A percentile compares a stretch with the other conserved stretches of the same genome.
These are phyloP conservation scores for Petrea volubilis DNA, from an alignment of 257 asterid genomes.

Conservation along the genomic window DNA sequence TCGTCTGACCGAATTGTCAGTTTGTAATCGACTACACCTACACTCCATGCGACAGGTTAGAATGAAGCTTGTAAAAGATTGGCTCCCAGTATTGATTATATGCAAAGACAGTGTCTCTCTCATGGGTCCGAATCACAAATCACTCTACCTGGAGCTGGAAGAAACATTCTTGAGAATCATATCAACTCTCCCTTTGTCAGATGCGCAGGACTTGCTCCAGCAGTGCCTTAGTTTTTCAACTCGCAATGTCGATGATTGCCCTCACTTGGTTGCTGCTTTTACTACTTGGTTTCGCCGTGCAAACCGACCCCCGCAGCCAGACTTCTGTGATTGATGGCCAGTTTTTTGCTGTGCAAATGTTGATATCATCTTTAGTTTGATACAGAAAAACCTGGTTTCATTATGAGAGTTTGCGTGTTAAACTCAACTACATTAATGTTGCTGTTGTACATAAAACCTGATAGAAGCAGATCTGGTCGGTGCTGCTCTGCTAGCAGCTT, in stretches of 20 bases:
- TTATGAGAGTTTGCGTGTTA: not conserved
- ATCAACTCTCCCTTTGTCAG: slow-evolving; percentile 84
- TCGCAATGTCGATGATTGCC: slow-evolving; percentile 83
- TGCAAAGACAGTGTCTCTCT: slow-evolving; percentile 68
- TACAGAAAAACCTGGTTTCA: not conserved
- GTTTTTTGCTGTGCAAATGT: not conserved
- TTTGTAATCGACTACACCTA: not conserved
- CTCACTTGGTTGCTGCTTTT: slow-evolving; percentile 83
- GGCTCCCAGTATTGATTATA: slow-evolving; percentile 88
- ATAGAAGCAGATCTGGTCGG: not conserved
- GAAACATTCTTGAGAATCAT: slow-evolving; percentile 77
- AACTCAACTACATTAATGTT: not conserved
- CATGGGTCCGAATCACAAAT: slow-evolving; percentile 53
- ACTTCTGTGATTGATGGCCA: slow-evolving; percentile 19
- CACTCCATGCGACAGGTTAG: slow-evolving; percentile 54
- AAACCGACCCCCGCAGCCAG: slow-evolving; percentile 40
- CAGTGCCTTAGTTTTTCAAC: slow-evolving; percentile 92
- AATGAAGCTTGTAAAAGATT: slow-evolving; percentile 78
- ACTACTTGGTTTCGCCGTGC: slow-evolving; percentile 97
- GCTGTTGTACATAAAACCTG: not conserved
- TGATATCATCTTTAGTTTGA: not conserved
- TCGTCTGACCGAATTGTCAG: not conserved
- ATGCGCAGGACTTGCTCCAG: slow-evolving; percentile 70
- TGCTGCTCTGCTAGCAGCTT: not conserved
- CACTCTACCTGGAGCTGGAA: slow-evolving; percentile 71